phyloP scores from a whole-genome alignment of 2,329 filamentous ascomycete species.

The Corniculantispora saksenae region DNA sequence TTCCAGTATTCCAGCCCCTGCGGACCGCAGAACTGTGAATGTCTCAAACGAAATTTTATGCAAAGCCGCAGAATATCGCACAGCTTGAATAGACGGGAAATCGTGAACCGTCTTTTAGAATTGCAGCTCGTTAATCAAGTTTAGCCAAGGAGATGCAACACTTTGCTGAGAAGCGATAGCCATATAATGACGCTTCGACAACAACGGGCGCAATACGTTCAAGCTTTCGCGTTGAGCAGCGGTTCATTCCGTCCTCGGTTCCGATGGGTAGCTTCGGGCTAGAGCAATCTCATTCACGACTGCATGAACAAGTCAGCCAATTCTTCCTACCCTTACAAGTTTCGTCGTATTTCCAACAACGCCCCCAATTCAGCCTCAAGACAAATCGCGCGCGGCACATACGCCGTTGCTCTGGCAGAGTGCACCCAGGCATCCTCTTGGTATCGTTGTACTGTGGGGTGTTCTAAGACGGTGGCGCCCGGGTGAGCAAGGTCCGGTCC shows the following conservation, averaged over 20 bases:
- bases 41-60: no score
- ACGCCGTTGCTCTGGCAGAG: background rate
- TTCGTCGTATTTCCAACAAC: background rate
- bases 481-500: slow-evolving; percentile 18
- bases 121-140: no score
- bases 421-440: background rate
- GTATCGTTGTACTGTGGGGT: background rate
- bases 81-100: no score
- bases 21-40: background rate
- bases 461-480: slow-evolving; percentile 12
- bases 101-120: no score
- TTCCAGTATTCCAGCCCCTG: background rate
- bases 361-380: slow-evolving; percentile 9
- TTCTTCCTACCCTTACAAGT: no score
- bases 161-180: no score
- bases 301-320: no score
- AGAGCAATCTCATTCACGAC: background rate
- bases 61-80: no score
- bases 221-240: no score
- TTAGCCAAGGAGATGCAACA: no score
- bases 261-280: slow-evolving; percentile 1
- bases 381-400: background rate
- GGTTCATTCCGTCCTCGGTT: background rate
- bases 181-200: no score
- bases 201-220: no score